Base-by-base conservation (phyloP, 805 yeast genomes). In the Teunomyces pallodes region DNA sequence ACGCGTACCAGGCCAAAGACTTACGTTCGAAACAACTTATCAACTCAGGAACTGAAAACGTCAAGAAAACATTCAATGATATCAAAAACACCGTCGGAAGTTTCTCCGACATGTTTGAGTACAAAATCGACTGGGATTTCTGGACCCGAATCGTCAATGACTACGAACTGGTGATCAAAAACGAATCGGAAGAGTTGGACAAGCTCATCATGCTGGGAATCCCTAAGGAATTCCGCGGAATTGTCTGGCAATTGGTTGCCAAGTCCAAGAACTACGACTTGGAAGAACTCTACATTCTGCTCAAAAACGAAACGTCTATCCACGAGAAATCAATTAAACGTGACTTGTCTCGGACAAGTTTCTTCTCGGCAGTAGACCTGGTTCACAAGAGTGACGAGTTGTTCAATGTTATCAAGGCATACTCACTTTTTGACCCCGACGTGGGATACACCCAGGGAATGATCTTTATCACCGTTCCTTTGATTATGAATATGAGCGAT, bases 401-500 rank as follows among this genome's bases (percentile, higher is more conserved):
- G 31, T 87, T 75, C 60, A 82, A 83, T 48, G 84, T 94, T 27
- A 79, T 94, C 52, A 87, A 87, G 60, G 91, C 90, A 0, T 94
- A 92, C 69, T 82, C 94, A 17, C 69, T 89, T 42, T 86, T 81
- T 63, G 98, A 94, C 64, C 83, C 87, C 1, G 97, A 91, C 45
- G 97, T 94, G 44, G 99, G 99, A 0, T 94, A 94, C 61, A 94
- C 97, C 1, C 99, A 94, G 67, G 98, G 99, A 6, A 90, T 94
- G 97, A 96, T 96, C 1, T 94, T 94, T 60, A 81, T 94, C 39
- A 81, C 88, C 0, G 90, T 90, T 5, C 97, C 99, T 2, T 67
- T 94, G 42, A 71, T 90, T 40, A 75, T 91, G 72, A 88, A 88
- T 56, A 80, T 90, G 83, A 77, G 72, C 33, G 96, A 91, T 54